Base-by-base conservation (phyloP, 1,284 basidiomycete species). In the Anthracocystis panici-leucophaei region DNA sequence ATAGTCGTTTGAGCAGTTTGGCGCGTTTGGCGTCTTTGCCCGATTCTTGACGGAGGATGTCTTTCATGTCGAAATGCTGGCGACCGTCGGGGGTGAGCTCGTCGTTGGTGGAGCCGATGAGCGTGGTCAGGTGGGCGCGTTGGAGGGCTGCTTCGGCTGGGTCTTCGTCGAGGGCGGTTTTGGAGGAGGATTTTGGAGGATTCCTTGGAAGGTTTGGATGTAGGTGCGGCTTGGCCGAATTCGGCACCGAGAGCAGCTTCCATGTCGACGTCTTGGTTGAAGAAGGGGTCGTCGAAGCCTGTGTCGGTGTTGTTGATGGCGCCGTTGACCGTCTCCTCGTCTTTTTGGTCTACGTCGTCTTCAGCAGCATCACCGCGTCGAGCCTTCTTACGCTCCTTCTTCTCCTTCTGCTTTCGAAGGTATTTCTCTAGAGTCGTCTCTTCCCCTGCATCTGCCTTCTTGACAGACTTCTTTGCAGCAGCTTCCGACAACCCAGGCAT, bases 1-100 rank as follows among this genome's bases (percentile, higher is more conserved):
- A 55, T 9, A 76, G 73, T 31, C 77, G 63, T 31, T 69, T 64
- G 50, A 71, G 72, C 40, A 75, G 57, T 59, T 77, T 79, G 40
- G 57, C 64, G 14, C 75, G 68, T 55, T 77, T 86, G 87, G 88
- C 46, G 12, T 77, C 71, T 52, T 74, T 77, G 8, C 85, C 86
- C 85, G 92, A 94, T 86, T 97, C 96, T 0, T 91, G 90, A 82
- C 92, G 93, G 57, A 98, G 85, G 38, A 97, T 90, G 40, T 94
- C 91, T 82, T 93, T 92, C 89, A 98, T 91, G 81, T 94, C 91
- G 86, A 99, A 99, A 85, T 99, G 95, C 7, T 90, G 78, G 3
- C 73, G 65, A 5, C 80, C 80, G 25, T 67, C 71, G 12, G 46
- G 53, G 23, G 74, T 76, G 35, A 67, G 41, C 44, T 83, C 82